Conservation (phyloP, 148 eudicot species). For the Rhododendron simsii region DNA sequence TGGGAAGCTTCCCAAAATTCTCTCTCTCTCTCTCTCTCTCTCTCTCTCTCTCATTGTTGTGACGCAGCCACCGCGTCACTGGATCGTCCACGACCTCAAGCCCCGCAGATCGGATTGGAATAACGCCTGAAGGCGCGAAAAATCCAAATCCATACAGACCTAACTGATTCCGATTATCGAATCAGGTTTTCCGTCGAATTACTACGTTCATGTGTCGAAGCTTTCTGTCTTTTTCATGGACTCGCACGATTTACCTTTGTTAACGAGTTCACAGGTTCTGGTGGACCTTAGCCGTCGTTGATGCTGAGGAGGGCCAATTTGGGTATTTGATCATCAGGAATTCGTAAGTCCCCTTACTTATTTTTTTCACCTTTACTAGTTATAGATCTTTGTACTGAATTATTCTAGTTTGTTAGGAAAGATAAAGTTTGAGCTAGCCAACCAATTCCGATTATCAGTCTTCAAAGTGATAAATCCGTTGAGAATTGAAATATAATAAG, state of each 20-base stretch:
- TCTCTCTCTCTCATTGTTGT: not conserved
- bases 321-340: not conserved
- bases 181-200: not conserved
- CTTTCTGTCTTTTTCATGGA: not conserved
- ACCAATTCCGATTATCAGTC: not conserved
- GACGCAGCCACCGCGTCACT: not conserved
- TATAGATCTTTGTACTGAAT: not conserved
- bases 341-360: not conserved
- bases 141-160: not conserved
- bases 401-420: not conserved
- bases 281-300: not conserved
- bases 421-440: not conserved
- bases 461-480: not conserved
- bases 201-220: not conserved
- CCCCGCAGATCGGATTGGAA: not conserved
- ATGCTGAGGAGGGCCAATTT: not conserved
- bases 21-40: not conserved
- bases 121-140: not conserved
- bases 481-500: not conserved
- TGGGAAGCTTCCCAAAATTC: not conserved
- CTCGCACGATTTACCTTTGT: not conserved
- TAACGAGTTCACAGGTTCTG: not conserved
- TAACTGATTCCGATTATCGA: not conserved
- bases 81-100: not conserved
- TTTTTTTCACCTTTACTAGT: not conserved